Evolutionary conservation across 495 filamentous ascomycete species (phyloP), one percentile per base, ranked within the genome.

Genomic region (Penicillium lagena): DNA sequence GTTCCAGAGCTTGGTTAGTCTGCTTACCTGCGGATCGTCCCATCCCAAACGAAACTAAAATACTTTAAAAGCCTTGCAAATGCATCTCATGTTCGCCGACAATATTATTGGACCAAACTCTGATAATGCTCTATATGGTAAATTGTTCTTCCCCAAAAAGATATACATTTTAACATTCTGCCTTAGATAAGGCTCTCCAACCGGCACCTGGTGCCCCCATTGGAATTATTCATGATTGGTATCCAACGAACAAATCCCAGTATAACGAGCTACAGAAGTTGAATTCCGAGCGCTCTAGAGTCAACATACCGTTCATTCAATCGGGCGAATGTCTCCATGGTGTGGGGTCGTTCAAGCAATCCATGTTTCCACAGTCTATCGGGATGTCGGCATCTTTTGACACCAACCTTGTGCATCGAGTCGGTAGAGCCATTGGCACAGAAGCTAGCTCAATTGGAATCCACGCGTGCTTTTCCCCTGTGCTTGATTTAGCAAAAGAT

Each of bases 11-110:
- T 49, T 10, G 46, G 45, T 47, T 7, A 9, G 37, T 36, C 1
- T 8, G 11, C 33, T 8, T 9, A 30, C 42, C 12, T 17, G n/a
- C 14, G 22, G 22, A 29, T 13, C n/a, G 14, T 4, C n/a, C 12
- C 27, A 12, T 14, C n/a, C 13, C 28, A 11, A 35, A 29, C 4
- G 34, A 36, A 7, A 28, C 12, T 36, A 43, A 45, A 1, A 17
- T 2, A 30, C 6, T 6, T 22, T 22, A 6, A 22, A 22, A 60
- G 66, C 64, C 17, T 34, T 66, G 34, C 68, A 70, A 49, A 48
- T 70, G 29, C 64, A 71, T 34, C 63, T 71, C 7, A 71, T 67
- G 64, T 71, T 71, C 31, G 68, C 61, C 1, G 64, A 62, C 40
- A 62, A 64, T 30, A 64, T 70, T 31, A 56, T 71, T 12, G 68